A percentile compares a stretch with the other conserved stretches of the same genome.
Conservation (phyloP, 2,329 filamentous ascomycete species). For the Pleoardoris graminearum region DNA sequence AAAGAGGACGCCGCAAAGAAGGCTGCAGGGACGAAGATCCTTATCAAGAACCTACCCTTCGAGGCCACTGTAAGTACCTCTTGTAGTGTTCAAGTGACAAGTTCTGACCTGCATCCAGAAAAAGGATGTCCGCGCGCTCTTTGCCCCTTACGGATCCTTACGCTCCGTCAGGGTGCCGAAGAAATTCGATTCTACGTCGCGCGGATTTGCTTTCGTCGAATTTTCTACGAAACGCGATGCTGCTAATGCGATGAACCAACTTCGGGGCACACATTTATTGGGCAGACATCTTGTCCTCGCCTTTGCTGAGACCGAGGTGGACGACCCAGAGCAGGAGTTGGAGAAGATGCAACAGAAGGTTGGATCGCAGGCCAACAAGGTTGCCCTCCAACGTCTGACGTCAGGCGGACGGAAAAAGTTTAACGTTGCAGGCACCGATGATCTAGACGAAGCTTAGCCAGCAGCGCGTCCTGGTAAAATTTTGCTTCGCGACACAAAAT, state of each 20-base stretch:
- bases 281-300: constrained; percentile 88
- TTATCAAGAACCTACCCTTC: constrained; percentile 98
- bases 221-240: constrained; percentile 92
- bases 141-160: constrained; percentile 88
- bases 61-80: constrained; percentile 60
- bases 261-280: constrained; percentile 90
- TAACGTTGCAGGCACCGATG: constrained; percentile 72
- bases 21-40: constrained; percentile 82
- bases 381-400: constrained; percentile 85
- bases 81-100: constrained; percentile 5
- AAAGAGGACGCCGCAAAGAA: constrained; percentile 85
- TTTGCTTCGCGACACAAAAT: constrained; percentile 36
- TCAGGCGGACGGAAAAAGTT: constrained; percentile 84
- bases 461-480: constrained; percentile 35
- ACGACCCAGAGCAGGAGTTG: constrained; percentile 95
- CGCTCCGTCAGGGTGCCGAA: constrained; percentile 91
- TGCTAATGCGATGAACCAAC: constrained; percentile 83
- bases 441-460: constrained; percentile 50
- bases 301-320: constrained; percentile 83
- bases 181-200: constrained; percentile 85
- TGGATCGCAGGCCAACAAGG: constrained; percentile 84
- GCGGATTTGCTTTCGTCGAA: constrained; percentile 96
- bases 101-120: constrained; percentile 55
- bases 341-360: constrained; percentile 97
- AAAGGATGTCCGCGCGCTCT: constrained; percentile 84